A percentile compares a stretch with the other conserved stretches of the same genome.
Conservation (phyloP, 2,329 filamentous ascomycete genomes). For the Chrysosporium keratinophilum region DNA sequence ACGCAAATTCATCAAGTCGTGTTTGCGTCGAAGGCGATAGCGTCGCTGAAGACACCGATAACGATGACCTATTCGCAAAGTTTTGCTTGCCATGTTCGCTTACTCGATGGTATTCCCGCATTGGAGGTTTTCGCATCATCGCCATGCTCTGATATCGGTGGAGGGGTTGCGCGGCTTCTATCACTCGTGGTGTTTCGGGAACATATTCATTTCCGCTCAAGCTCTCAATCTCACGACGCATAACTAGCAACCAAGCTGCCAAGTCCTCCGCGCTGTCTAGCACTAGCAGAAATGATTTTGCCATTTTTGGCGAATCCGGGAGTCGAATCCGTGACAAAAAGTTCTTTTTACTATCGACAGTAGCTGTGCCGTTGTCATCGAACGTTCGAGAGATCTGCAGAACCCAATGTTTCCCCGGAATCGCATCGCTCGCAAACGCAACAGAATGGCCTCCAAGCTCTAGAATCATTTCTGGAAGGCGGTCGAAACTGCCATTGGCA, state of each 20-base stretch:
- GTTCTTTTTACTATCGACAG: constrained; percentile 26
- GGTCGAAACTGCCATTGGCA: constrained; percentile 36
- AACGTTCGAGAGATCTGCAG: constrained; percentile 37
- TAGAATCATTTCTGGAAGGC: constrained; percentile 40
- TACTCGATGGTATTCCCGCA: not conserved
- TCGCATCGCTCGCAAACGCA: constrained; percentile 41
- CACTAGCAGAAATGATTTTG: constrained; percentile 36
- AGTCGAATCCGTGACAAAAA: constrained; percentile 35
- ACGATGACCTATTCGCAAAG: not conserved
- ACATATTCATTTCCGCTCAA: constrained; percentile 38
- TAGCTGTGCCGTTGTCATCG: constrained; percentile 21
- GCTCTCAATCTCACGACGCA: constrained; percentile 38
- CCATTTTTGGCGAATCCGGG: constrained; percentile 24
- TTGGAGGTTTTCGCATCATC: not conserved
- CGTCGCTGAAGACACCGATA: constrained; percentile 4
- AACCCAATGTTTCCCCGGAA: constrained; percentile 41
- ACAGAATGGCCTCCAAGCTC: constrained; percentile 37
- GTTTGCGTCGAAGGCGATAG: not conserved
- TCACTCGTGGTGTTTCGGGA: constrained; percentile 23
- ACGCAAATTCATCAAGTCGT: constrained; percentile 2
- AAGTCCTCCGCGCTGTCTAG: constrained; percentile 37
- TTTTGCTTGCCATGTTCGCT: constrained; percentile 1
- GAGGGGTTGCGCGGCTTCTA: constrained; percentile 7
- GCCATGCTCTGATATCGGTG: constrained; percentile 12
- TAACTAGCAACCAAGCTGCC: constrained; percentile 36